These are phyloP conservation scores for slime mould (Dictyostelium discoideum) DNA, from an alignment of 78 protist genomes.

Conservation along the genomic window dicty_2.7 NC_007091.3:3746001-3746500, in stretches of 20 bases:
- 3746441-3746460: too few relatives aligned
- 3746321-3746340: background rate
- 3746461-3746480: too few relatives aligned
- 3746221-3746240: too few relatives aligned
- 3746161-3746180: background rate
- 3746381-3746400: too few relatives aligned
- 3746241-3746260: too few relatives aligned
- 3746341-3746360: slow-evolving; percentile 12
- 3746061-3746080: background rate
- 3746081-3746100: background rate
- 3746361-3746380: background rate
- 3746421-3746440: too few relatives aligned
- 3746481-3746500: too few relatives aligned
- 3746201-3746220: too few relatives aligned
- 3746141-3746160: background rate
- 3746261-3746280: background rate
- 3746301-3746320: too few relatives aligned
- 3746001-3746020: background rate
- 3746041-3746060: too few relatives aligned
- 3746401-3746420: too few relatives aligned
- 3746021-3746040: background rate
- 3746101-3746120: background rate
- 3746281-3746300: background rate
- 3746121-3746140: background rate
- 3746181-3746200: too few relatives aligned